Evolutionary conservation across 306 rosid genomes (phyloP).

Genomic region (Benincasa hispida): DNA sequence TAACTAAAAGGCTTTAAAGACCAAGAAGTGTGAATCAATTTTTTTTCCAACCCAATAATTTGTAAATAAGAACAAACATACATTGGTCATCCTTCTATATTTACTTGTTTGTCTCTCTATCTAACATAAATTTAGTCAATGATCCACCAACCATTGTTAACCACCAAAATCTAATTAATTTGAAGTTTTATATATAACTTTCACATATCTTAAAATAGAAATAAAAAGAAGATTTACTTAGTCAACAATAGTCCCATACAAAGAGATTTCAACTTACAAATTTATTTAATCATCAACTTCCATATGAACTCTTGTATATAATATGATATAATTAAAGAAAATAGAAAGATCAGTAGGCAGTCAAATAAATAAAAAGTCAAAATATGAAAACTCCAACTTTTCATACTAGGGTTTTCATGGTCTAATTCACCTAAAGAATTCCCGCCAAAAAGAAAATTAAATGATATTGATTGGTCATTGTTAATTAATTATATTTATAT

Average conservation of each 20-base stretch:
- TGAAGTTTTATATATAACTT: not conserved
- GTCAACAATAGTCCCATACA: not conserved
- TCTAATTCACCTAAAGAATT: not conserved
- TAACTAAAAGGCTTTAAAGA: too few relatives aligned
- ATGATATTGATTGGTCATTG: not conserved
- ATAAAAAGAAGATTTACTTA: not conserved
- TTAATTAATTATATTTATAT: not conserved
- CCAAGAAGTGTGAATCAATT: too few relatives aligned
- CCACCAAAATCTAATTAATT: not conserved
- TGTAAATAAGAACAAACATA: not conserved
- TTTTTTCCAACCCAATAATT: too few relatives aligned
- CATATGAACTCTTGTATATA: not conserved
- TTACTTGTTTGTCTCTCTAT: not conserved
- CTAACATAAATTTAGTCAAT: not conserved
- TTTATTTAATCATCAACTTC: not conserved
- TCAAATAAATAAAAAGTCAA: conserved; percentile 3
- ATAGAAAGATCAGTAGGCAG: not conserved
- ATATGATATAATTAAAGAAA: not conserved
- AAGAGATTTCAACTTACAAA: not conserved
- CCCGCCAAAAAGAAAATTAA: not conserved
- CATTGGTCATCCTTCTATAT: not conserved
- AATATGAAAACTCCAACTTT: not conserved
- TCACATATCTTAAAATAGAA: not conserved
- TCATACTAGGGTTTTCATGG: not conserved
- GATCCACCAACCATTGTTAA: not conserved